phyloP scores from a whole-genome alignment of 331 rosid genomes.

The Acacia concinna region DNA sequence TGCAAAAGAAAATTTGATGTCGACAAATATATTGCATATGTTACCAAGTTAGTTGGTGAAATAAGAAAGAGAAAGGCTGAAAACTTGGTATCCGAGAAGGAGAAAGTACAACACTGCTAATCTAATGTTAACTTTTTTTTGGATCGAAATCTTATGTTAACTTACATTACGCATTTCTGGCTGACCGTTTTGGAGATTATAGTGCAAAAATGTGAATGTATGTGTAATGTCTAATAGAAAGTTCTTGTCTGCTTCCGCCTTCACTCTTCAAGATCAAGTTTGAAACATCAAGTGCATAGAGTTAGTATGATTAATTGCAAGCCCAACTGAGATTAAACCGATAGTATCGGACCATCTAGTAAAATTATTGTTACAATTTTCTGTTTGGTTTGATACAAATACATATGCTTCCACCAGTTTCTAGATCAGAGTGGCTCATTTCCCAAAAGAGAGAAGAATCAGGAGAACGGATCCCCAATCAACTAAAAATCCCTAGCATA shows the following conservation, averaged over 20 bases:
- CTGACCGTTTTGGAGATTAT: not conserved
- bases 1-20: constrained; percentile 96
- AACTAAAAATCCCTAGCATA: constrained; percentile 36
- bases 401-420: not conserved
- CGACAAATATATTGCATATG: constrained; percentile 67
- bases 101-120: constrained; percentile 44
- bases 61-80: constrained; percentile 70
- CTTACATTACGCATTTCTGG: not conserved
- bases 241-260: not conserved
- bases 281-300: not conserved
- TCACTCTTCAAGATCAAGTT: not conserved
- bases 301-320: not conserved
- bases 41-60: constrained; percentile 55
- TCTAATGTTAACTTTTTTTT: not conserved
- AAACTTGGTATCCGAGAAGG: constrained; percentile 37
- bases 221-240: not conserved
- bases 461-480: constrained; percentile 18
- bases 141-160: constrained; percentile 1
- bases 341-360: not conserved
- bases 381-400: not conserved
- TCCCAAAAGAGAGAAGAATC: not conserved
- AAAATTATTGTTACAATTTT: not conserved
- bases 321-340: not conserved
- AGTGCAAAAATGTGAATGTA: not conserved
- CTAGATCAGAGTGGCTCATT: constrained; percentile 11